A percentile compares a stretch with the other conserved stretches of the same genome.
phyloP scores from a whole-genome alignment of 345 rosid genomes.

The Citrus sinensis region DVS_A1.0 CM039166.1:3778501-3779000 shows the following conservation, averaged over 20 bases:
- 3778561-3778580: conserved; percentile 26
- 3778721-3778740: neutral
- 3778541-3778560: neutral
- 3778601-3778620: conserved; percentile 52
- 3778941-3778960: no score
- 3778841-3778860: conserved; percentile 42
- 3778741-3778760: no score
- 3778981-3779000: no score
- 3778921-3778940: no score
- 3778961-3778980: no score
- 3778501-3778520: neutral
- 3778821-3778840: conserved; percentile 43
- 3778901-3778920: no score
- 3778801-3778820: conserved; percentile 35
- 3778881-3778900: conserved; percentile 26
- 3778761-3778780: neutral
- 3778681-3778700: neutral
- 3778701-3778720: neutral
- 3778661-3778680: conserved; percentile 44
- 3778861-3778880: conserved; percentile 49
- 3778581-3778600: conserved; percentile 55
- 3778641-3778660: conserved; percentile 42
- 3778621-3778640: conserved; percentile 66
- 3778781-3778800: neutral
- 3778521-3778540: neutral